Base-by-base conservation (phyloP, 345 rosid species). In the Lepidium africanum region DNA sequence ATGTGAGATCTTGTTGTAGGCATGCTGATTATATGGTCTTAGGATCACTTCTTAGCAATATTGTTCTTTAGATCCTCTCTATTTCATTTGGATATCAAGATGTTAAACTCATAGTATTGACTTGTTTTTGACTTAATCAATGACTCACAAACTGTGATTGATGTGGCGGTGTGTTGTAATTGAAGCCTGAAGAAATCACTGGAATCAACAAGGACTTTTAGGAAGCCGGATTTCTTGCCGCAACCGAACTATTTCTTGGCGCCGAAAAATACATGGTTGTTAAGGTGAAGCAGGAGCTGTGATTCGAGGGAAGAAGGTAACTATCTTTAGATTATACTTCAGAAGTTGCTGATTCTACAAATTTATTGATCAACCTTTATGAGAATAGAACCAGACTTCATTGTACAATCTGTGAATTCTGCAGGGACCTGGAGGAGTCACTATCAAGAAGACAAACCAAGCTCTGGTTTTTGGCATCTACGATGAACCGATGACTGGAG, bases 281-380 rank as follows among this genome's bases (percentile, higher is more conserved):
- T 67, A 88, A 78, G 97, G 97, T 19, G 97, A 90, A 62, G 19
- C 86, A 2, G 96, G 87, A 68, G 89, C 84, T 75, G 97, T 85
- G 36, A 91, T 91, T 76, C 82, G 97, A 35, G 97, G 97, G 52
- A 91, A 91, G 71, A 91, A 91, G 97, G 97, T 88, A 65, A 30
- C 53, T 23, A 54, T 58, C 3, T 36, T 37, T 57, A 13, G 10
- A 41, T 53, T 14, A 16, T 16, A 41, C n/a, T 17, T n/a, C 37
- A 21, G 46, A 36, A 36, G 2, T n/a, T n/a, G n/a, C 11, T 23
- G 23, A 37, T 32, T 66, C 9, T 1, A 23, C 15, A 21, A 37
- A 9, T 36, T 61, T 48, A 5, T 33, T 2, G 33, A 32, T 15
- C 7, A 30, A 32, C 13, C 10, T 5, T 55, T 35, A 16, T 10